Conservation (phyloP, 139 green algal genomes). For the Parachlorella kessleri region DNA sequence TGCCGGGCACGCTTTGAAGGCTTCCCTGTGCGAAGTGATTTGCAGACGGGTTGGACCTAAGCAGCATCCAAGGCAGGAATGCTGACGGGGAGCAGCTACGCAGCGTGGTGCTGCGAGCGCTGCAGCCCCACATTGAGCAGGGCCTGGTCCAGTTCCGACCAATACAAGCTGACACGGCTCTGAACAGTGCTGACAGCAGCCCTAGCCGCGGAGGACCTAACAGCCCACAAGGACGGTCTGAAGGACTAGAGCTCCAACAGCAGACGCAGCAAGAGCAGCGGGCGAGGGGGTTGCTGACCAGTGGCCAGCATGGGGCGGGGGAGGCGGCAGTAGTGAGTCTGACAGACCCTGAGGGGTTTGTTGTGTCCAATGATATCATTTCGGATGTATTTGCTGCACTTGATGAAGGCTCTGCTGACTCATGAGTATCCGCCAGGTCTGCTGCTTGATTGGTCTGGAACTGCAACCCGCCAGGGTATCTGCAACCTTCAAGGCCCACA, state of each 20-base stretch:
- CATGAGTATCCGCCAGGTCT: no score
- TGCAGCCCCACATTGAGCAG: conserved; percentile 34
- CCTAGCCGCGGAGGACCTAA: not conserved
- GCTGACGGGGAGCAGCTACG: not conserved
- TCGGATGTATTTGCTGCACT: conserved; percentile 80
- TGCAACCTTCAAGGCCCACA: no score
- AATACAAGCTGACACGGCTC: not conserved
- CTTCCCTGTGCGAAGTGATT: no score
- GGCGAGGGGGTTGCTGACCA: not conserved
- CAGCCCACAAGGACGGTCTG: not conserved
- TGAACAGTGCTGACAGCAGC: not conserved
- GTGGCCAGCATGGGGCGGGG: not conserved
- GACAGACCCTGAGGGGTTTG: conserved; percentile 80
- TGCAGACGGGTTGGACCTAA: conserved; percentile 74
- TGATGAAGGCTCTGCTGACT: no score
- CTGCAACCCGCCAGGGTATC: no score
- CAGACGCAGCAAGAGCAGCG: not conserved
- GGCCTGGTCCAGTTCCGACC: conserved; percentile 32
- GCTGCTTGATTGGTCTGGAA: no score
- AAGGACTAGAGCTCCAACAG: not conserved
- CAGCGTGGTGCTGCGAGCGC: conserved; percentile 14
- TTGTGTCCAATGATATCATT: conserved; percentile 89
- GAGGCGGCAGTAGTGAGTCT: conserved; percentile 48
- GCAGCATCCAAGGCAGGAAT: not conserved
- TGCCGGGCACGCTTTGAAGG: no score